Conservation (phyloP, 2,329 filamentous ascomycete species). For the Calonectria pseudoturangicola region DNA sequence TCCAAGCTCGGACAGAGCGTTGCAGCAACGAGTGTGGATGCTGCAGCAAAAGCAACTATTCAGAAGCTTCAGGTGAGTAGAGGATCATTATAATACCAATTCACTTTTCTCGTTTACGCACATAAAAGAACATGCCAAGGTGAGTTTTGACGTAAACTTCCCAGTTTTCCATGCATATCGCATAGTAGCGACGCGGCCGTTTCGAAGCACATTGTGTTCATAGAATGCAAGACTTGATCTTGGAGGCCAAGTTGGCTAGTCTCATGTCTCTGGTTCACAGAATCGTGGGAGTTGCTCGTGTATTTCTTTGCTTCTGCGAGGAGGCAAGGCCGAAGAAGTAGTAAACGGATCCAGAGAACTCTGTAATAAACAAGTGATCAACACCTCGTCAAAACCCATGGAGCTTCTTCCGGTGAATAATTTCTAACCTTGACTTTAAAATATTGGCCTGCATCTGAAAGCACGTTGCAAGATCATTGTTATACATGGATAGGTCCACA, state of each 20-base stretch:
- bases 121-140: constrained; percentile 1
- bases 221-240: neutral
- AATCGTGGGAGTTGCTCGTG: neutral
- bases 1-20: neutral
- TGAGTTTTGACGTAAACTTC: neutral
- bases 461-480: neutral
- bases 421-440: neutral
- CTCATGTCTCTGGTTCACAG: neutral
- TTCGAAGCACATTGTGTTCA: neutral
- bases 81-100: neutral
- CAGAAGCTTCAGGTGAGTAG: neutral
- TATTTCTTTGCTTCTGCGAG: neutral
- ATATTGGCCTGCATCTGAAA: constrained; percentile 1
- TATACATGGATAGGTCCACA: neutral
- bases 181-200: neutral
- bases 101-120: neutral
- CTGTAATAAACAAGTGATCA: neutral
- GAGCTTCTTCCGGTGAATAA: too few species aligned
- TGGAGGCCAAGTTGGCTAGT: neutral
- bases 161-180: neutral
- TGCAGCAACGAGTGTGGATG: neutral
- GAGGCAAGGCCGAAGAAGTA: neutral
- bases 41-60: neutral
- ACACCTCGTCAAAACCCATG: too few species aligned
- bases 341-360: neutral